phyloP scores from a whole-genome alignment of 805 yeast genomes.

The Tanozyma kutaoensis region DNA sequence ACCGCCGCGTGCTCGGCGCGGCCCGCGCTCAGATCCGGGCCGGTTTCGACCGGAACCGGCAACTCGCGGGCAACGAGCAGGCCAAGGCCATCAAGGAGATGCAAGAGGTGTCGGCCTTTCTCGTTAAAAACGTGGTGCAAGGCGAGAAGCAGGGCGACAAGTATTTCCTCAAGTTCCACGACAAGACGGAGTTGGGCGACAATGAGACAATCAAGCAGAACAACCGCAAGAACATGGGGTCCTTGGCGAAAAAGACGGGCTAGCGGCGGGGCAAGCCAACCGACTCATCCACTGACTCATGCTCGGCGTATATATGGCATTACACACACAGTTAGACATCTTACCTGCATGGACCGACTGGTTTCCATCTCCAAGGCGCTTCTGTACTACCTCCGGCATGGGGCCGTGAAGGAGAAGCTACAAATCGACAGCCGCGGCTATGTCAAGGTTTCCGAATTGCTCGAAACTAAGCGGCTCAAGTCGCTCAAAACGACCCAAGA shows the following conservation, averaged over 20 bases:
- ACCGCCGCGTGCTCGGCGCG: constrained; percentile 34
- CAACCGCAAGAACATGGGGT: constrained; percentile 27
- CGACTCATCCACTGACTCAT: not conserved
- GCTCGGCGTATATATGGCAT: not conserved
- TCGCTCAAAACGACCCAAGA: constrained; percentile 38
- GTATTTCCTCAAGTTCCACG: constrained; percentile 56
- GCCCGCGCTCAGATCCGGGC: constrained; percentile 47
- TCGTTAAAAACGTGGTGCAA: constrained; percentile 75
- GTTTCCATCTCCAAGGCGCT: constrained; percentile 57
- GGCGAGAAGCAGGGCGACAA: constrained; percentile 37
- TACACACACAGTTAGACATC: not conserved
- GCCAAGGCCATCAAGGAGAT: constrained; percentile 24
- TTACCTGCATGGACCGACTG: constrained; percentile 18
- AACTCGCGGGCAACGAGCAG: constrained; percentile 20
- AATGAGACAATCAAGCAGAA: constrained; percentile 62
- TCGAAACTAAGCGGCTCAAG: constrained; percentile 46
- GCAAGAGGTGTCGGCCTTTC: constrained; percentile 57
- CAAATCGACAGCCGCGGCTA: constrained; percentile 58
- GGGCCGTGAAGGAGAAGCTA: constrained; percentile 58
- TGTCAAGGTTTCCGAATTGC: constrained; percentile 37
- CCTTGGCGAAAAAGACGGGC: too few species aligned
- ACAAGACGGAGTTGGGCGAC: constrained; percentile 81
- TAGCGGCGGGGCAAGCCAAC: too few species aligned
- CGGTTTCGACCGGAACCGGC: constrained; percentile 29
- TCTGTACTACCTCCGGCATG: constrained; percentile 74